Evolutionary conservation across 2,329 filamentous ascomycete species (phyloP), one percentile per base, ranked within the genome.

Genomic region (Ophiosphaerella narmari): DNA sequence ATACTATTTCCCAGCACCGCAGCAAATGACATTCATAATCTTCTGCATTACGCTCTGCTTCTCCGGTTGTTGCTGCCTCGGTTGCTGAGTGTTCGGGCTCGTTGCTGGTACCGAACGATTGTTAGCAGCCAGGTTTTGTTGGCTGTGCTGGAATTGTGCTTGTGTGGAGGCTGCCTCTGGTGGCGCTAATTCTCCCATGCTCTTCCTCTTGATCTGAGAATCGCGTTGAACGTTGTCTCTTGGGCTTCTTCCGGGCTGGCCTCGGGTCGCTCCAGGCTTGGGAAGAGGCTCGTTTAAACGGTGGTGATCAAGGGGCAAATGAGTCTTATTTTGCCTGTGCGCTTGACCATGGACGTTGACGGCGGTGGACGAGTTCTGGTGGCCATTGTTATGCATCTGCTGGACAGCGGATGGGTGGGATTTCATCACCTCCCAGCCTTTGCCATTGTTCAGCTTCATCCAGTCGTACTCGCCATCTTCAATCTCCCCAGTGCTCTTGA

Each of bases 391-490:
- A 77, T 92, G 90, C 62, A 90, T 80, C 34, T 68, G 66, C 74
- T 89, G 87, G 66, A 89, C 87, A 74, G 90, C 82, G 18, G 84
- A 84, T 41, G 84, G 80, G 67, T 88, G 85, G 52, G 82, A 78
- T 71, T 88, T 88, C 74, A 87, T 90, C 52, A 84, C 85, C 77
- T 96, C 91, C 90, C 90, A 96, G 57, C 91, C 91, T 77, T 96
- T 94, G 63, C 87, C 87, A 77, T 91, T 90, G 80, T 91, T 94
- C 65, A 96, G 82, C 82, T 96, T 97, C 91, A 97, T 96, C 94
- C 94, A 99, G 78, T 99, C 94, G 75, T 97, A 99, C 74, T 97
- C 93, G 69, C 94, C 94, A 75, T 99, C 94, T 73, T 97, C 94
- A 7, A 97, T 87, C 66, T 96, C 92, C 48, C 92, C 92, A 2